Evolutionary conservation across 2,329 filamentous ascomycete genomes (phyloP).

Genomic region (Aspergillus oerlinghausenensis): DNA sequence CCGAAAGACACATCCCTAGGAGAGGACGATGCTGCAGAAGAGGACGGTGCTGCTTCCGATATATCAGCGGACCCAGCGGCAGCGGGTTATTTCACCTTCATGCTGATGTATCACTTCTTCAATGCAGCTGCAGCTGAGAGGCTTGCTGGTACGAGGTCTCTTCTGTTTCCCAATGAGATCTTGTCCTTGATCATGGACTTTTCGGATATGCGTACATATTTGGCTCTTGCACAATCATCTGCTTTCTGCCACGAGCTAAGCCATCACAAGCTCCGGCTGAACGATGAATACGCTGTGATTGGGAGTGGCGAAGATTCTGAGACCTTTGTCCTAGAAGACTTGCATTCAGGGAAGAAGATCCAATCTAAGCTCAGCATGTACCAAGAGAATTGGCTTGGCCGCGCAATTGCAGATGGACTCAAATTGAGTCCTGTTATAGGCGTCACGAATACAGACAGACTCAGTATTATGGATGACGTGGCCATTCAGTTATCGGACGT

Average conservation of each 20-base stretch:
- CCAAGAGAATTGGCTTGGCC: background rate
- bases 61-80: background rate
- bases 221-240: conserved; percentile 8
- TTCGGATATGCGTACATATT: conserved; percentile 13
- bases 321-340: conserved; percentile 8
- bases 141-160: conserved; percentile 6
- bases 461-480: conserved; percentile 5
- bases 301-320: background rate
- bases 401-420: background rate
- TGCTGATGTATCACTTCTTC: conserved; percentile 10
- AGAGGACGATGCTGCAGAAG: background rate
- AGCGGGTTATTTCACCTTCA: background rate
- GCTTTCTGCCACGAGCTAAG: conserved; percentile 8
- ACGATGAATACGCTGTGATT: conserved; percentile 12
- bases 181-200: conserved; percentile 12
- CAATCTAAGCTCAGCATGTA: background rate
- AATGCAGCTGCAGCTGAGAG: conserved; percentile 2
- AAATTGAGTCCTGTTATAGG: conserved; percentile 11
- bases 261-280: conserved; percentile 9
- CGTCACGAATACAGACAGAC: conserved; percentile 2
- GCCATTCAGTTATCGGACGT: background rate
- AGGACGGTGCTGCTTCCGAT: background rate
- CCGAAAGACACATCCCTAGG: background rate
- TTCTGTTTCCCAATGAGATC: conserved; percentile 13
- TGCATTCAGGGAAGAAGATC: conserved; percentile 4